Evolutionary conservation across 805 yeast species (phyloP).

Genomic region (Starmerella potacharoeniae): DNA sequence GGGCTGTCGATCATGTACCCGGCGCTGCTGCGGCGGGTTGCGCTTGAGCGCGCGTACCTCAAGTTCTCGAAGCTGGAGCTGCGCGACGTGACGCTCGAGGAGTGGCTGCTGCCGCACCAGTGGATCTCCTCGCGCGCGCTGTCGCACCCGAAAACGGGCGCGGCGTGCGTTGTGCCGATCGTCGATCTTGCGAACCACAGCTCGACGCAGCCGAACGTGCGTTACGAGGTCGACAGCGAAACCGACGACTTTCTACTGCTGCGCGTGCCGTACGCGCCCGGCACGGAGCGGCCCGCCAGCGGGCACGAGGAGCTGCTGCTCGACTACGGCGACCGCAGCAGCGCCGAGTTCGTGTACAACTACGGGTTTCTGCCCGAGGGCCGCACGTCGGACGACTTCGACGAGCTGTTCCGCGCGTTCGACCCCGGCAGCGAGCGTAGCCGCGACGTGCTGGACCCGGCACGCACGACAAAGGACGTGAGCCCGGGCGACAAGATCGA

Average conservation of each 20-base stretch:
- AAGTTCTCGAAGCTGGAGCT: constrained; percentile 11
- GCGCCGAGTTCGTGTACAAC: constrained; percentile 31
- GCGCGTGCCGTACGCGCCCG: constrained; percentile 2
- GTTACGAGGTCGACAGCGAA: constrained; percentile 11
- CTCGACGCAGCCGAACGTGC: constrained; percentile 3
- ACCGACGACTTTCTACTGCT: constrained; percentile 16
- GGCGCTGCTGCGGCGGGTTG: constrained; percentile 19
- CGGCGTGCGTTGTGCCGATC: constrained; percentile 42
- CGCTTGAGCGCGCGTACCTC: constrained; percentile 20
- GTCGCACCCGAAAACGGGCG: constrained; percentile 22
- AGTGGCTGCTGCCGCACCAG: constrained; percentile 28
- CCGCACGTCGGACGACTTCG: constrained; percentile 9
- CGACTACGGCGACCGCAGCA: constrained; percentile 30
- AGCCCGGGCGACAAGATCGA: constrained; percentile 11
- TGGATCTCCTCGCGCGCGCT: constrained; percentile 31
- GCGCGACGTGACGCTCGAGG: constrained; percentile 17
- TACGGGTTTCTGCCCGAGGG: constrained; percentile 32
- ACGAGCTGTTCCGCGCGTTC: constrained; percentile 17
- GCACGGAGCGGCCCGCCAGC: neutral
- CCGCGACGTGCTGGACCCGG: constrained; percentile 19
- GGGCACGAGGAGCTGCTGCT: constrained; percentile 25
- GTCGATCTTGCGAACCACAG: constrained; percentile 36
- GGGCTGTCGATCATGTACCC: constrained; percentile 23
- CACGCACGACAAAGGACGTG: constrained; percentile 9
- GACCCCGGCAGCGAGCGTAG: constrained; percentile 18